Evolutionary conservation across 2,329 filamentous ascomycete species (phyloP), one percentile per base, ranked within the genome.

Genomic region (Colletotrichum brevisporum): DNA sequence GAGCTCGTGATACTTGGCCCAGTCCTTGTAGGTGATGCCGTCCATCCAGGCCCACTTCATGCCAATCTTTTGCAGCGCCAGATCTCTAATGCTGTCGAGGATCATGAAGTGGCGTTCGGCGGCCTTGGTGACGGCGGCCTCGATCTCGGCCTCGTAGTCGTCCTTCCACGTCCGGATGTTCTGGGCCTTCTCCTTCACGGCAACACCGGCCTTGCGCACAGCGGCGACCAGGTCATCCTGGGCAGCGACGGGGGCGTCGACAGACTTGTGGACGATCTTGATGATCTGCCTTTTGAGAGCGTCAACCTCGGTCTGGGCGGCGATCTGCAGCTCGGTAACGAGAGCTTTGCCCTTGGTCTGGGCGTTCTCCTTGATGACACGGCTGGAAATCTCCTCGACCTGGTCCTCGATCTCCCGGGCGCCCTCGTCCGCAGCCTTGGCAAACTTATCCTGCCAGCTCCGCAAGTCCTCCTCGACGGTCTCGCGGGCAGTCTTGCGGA

Each of bases 21-120:
- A 99, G 79, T 99, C 94, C 79, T 97, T 95, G 85, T 99, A 98
- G 1, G 95, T 97, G 70, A 99, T 89, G 39, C 94, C 94, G 67
- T 98, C 94, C 83, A 94, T 96, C 91, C 94, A 97, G 13, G 95
- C 94, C 95, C 96, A 99, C 76, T 89, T 89, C 90, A 97, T 95
- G 65, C 95, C 95, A 62, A 98, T 94, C 78, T 97, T 94, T 78
- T 97, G 94, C 41, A 98, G 86, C 6, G 94, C 94, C 43, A 97
- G 85, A 74, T 95, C 92, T 50, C 93, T 90, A 69, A 96, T 95
- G 76, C 90, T 89, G 72, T 95, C 92, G 39, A 98, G 88, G 16
- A 97, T 94, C 76, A 91, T 88, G 62, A 97, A 89, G 53, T 95
- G 95, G 48, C 91, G 91, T 74, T 93, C 87, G n/a, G 94, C 90